phyloP scores from a whole-genome alignment of 306 rosid genomes.

The Bauhinia variegata region DNA sequence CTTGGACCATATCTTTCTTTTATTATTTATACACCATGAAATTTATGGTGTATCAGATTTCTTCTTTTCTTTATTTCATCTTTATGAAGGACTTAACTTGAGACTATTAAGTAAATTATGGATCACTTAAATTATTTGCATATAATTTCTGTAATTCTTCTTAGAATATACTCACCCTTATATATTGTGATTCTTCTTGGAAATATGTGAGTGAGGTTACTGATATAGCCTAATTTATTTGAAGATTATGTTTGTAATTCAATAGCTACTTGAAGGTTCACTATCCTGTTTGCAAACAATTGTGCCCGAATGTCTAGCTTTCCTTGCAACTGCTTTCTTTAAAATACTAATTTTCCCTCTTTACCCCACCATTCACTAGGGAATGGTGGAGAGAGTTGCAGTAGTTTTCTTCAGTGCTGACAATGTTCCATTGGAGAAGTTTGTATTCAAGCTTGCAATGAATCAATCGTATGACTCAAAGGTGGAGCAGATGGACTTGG shows the following conservation, averaged over 20 bases:
- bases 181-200: conserved; percentile 1
- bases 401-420: conserved; percentile 66
- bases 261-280: conserved; percentile 1
- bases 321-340: no score
- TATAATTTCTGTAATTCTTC: not conserved
- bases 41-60: conserved; percentile 3
- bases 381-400: conserved; percentile 78
- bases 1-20: no score
- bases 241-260: conserved; percentile 10
- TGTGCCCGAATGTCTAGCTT: not conserved
- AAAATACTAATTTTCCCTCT: not conserved
- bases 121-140: no score
- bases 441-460: conserved; percentile 69
- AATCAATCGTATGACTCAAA: conserved; percentile 60
- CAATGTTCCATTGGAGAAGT: conserved; percentile 65
- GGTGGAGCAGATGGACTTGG: conserved; percentile 66
- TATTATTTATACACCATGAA: not conserved
- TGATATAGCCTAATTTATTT: conserved; percentile 19
- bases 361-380: conserved; percentile 52
- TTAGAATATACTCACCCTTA: not conserved
- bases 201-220: not conserved
- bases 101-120: no score
- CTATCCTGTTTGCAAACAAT: not conserved
- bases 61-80: conserved; percentile 10
- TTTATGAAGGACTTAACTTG: no score